Evolutionary conservation across 2,329 filamentous ascomycete genomes (phyloP).

Genomic region (Aspergillus fijiensis): DNA sequence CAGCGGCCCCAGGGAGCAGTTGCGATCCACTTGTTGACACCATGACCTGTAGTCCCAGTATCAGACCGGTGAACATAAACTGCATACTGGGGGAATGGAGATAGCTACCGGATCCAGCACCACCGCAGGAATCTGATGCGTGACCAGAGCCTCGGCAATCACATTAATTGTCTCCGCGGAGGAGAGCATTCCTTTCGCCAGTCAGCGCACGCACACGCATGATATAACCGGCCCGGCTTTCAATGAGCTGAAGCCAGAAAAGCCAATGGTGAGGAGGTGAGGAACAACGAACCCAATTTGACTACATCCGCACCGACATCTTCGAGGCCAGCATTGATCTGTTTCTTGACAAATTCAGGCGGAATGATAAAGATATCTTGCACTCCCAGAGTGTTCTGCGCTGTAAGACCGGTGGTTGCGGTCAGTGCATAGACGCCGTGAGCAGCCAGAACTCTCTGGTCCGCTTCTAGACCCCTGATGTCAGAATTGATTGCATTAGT

Average conservation of each 20-base stretch:
- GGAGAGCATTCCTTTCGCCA: slow-evolving; percentile 72
- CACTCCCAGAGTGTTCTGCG: slow-evolving; percentile 87
- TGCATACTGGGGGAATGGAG: background rate
- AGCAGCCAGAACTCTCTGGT: slow-evolving; percentile 89
- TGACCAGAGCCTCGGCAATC: slow-evolving; percentile 63
- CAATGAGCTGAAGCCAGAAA: background rate
- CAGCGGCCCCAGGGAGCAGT: slow-evolving; percentile 46
- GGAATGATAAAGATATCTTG: slow-evolving; percentile 77
- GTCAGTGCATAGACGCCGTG: slow-evolving; percentile 97
- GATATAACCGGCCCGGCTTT: background rate
- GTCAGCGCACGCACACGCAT: background rate
- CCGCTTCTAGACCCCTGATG: slow-evolving; percentile 82
- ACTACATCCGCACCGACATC: slow-evolving; percentile 88
- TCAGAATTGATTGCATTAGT: slow-evolving; percentile 16
- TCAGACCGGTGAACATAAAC: background rate
- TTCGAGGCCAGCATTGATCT: slow-evolving; percentile 79
- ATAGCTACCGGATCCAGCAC: slow-evolving; percentile 72
- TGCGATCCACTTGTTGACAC: slow-evolving; percentile 56
- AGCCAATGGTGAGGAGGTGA: background rate
- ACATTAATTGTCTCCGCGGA: slow-evolving; percentile 68
- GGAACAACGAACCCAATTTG: slow-evolving; percentile 69
- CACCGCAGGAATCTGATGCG: slow-evolving; percentile 57
- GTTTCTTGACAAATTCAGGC: slow-evolving; percentile 73
- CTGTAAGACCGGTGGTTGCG: slow-evolving; percentile 91
- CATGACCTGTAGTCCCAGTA: slow-evolving; percentile 68